Conservation (phyloP, 2,329 filamentous ascomycete species). For the Sclerotinia nivalis region DNA sequence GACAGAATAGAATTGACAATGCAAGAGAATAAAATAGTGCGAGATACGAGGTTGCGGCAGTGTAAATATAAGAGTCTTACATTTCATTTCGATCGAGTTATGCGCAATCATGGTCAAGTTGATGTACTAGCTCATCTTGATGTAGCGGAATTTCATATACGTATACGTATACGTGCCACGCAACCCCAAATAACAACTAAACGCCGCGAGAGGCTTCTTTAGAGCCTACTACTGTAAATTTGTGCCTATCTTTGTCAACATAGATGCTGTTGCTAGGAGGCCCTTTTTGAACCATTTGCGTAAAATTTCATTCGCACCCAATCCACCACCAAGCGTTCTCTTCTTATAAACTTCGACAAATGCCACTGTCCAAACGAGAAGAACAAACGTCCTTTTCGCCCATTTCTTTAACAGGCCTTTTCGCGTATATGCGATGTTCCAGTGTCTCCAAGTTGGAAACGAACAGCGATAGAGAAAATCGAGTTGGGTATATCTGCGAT, state of each 20-base stretch:
- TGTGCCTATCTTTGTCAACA: not conserved
- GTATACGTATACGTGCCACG: not conserved
- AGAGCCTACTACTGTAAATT: not conserved
- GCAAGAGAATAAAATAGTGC: too few species aligned
- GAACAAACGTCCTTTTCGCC: constrained; percentile 22
- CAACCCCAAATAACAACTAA: not conserved
- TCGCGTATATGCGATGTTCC: constrained; percentile 52
- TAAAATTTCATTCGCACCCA: not conserved
- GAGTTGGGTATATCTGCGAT: constrained; percentile 50
- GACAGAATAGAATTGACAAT: not conserved
- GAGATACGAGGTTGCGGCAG: not conserved
- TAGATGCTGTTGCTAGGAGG: not conserved
- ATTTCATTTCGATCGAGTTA: too few species aligned
- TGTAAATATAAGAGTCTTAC: too few species aligned
- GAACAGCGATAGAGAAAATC: constrained; percentile 52
- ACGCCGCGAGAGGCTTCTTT: not conserved
- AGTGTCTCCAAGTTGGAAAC: constrained; percentile 56
- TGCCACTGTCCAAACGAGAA: not conserved
- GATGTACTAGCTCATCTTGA: not conserved
- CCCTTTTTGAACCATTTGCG: constrained; percentile 13
- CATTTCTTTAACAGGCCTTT: constrained; percentile 47
- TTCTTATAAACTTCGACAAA: not conserved
- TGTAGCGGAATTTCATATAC: not conserved
- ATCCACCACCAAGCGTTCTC: not conserved
- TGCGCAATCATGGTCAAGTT: not conserved